A percentile compares a stretch with the other conserved stretches of the same genome.
phyloP scores from a whole-genome alignment of 495 filamentous ascomycete genomes.

The Thozetella sp. region DNA sequence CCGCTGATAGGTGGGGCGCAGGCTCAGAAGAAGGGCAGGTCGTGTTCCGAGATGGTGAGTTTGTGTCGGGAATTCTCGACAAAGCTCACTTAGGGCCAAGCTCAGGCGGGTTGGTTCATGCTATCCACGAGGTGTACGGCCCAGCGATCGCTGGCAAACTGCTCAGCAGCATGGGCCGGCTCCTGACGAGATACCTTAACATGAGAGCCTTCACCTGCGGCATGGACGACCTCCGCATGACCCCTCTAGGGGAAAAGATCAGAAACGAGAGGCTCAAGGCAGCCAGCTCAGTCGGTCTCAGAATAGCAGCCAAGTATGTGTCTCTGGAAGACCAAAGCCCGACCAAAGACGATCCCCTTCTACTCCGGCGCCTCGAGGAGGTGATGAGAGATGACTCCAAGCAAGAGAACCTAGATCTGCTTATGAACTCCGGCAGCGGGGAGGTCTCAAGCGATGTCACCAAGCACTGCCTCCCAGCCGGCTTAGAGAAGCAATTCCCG shows the following conservation, averaged over 20 bases:
- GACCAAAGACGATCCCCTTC: conserved; percentile 63
- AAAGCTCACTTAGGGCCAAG: conserved; percentile 93
- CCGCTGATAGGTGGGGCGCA: conserved; percentile 71
- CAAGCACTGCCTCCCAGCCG: conserved; percentile 72
- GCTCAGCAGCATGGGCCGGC: conserved; percentile 83
- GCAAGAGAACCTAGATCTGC: conserved; percentile 81
- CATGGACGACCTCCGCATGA: conserved; percentile 93
- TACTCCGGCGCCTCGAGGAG: conserved; percentile 79
- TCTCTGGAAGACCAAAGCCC: conserved; percentile 69
- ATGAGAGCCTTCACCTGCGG: conserved; percentile 97
- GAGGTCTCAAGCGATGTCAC: conserved; percentile 81
- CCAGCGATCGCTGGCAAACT: conserved; percentile 82
- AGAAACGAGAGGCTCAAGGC: conserved; percentile 70
- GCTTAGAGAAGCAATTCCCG: conserved; percentile 89
- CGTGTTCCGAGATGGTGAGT: conserved; percentile 82
- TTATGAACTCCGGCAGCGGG: conserved; percentile 73
- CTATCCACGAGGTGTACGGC: conserved; percentile 92
- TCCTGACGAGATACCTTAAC: conserved; percentile 86
- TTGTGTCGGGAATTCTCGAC: conserved; percentile 90
- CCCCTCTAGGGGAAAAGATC: conserved; percentile 72
- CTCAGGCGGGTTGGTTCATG: conserved; percentile 85
- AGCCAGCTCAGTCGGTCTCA: conserved; percentile 73
- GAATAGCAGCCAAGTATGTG: conserved; percentile 89
- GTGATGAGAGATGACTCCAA: conserved; percentile 90
- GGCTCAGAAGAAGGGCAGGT: conserved; percentile 71